Conservation (phyloP, 345 rosid genomes). For the Luvunga scandens region DNA sequence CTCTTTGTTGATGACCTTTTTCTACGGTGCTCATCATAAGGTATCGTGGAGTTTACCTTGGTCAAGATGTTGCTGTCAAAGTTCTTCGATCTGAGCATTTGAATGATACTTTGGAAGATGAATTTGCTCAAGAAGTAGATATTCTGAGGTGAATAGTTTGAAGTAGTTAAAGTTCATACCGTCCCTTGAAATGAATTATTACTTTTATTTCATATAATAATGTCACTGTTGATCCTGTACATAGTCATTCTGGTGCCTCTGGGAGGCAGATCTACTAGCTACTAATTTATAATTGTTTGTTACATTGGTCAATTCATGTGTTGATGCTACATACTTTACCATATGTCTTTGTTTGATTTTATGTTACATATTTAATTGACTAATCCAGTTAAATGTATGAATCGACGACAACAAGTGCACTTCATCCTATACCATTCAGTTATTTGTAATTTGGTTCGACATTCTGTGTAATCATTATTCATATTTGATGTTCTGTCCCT, state of each 20-base stretch:
- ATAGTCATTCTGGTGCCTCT: not conserved
- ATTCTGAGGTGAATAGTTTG: constrained; percentile 50
- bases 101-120: constrained; percentile 46
- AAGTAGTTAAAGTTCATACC: constrained; percentile 7
- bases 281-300: not conserved
- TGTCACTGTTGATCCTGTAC: not conserved
- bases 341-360: not conserved
- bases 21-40: constrained; percentile 29
- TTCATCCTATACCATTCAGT: not conserved
- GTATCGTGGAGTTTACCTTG: constrained; percentile 58
- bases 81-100: constrained; percentile 61
- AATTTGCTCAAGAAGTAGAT: constrained; percentile 69
- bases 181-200: not conserved
- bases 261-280: not conserved
- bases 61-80: constrained; percentile 75
- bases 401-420: not conserved
- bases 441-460: not conserved
- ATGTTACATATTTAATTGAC: not conserved
- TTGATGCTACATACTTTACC: not conserved
- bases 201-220: not conserved
- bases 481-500: not conserved
- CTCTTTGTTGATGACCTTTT: constrained; percentile 11
- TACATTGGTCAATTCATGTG: not conserved
- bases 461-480: not conserved
- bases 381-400: not conserved